phyloP scores from a whole-genome alignment of 805 yeast species.

The Ogataea chonburiensis region DNA sequence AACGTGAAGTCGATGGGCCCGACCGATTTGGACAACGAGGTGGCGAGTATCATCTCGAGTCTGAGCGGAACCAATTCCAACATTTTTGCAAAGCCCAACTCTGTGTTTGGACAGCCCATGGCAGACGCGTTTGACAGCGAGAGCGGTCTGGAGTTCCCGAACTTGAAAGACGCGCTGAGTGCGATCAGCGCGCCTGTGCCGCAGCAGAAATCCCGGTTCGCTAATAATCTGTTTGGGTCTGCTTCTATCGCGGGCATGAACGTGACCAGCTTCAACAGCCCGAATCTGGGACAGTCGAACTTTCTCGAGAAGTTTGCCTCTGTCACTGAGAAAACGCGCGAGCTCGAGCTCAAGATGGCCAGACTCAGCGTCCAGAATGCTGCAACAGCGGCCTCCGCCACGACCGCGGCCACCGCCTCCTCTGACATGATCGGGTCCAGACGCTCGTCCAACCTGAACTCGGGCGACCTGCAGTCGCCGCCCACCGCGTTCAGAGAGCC shows the following conservation, averaged over 20 bases:
- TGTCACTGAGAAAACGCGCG: constrained; percentile 69
- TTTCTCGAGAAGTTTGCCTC: constrained; percentile 63
- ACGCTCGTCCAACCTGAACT: constrained; percentile 50
- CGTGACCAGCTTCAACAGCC: constrained; percentile 27
- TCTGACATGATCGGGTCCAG: constrained; percentile 42
- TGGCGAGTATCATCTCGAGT: constrained; percentile 35
- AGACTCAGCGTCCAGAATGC: constrained; percentile 31
- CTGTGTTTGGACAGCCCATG: constrained; percentile 21
- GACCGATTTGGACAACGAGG: constrained; percentile 28
- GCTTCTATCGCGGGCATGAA: constrained; percentile 56
- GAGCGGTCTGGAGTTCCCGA: constrained; percentile 32
- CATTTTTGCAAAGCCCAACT: constrained; percentile 26
- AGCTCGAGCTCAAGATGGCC: constrained; percentile 53
- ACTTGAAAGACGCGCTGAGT: constrained; percentile 31
- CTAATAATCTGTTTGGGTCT: constrained; percentile 48
- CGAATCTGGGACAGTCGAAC: constrained; percentile 35
- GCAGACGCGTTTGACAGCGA: constrained; percentile 32
- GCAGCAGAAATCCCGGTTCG: constrained; percentile 33
- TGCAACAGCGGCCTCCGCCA: constrained; percentile 11
- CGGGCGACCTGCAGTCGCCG: constrained; percentile 31
- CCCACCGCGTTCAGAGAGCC: constrained; percentile 33
- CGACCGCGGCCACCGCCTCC: constrained; percentile 15
- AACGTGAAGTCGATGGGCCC: constrained; percentile 24
- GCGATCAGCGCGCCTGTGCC: constrained; percentile 36
- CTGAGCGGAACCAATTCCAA: constrained; percentile 27